Percentiles rank a stretch among this genome's conserved stretches.
phyloP scores from a whole-genome alignment of 352 stramenopile species.

The Globisporangium echinulatum region DNA sequence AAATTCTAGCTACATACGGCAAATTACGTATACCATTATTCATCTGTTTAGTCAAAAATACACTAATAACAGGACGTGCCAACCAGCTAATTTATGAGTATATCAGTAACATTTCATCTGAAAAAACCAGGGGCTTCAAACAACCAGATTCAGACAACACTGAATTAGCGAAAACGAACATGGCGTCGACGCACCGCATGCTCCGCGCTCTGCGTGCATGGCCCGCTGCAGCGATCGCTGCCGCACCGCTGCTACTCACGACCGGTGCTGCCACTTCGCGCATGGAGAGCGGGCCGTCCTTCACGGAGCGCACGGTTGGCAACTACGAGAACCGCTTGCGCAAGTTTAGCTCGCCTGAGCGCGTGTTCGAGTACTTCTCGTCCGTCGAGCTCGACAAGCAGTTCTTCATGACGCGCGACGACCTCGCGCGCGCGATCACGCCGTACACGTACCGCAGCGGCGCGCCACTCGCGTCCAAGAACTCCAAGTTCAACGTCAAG shows the following conservation, averaged over 20 bases:
- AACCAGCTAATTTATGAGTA: too few relatives aligned
- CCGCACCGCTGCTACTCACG: constrained; percentile 6
- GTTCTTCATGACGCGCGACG: constrained; percentile 77
- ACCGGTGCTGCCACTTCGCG: constrained; percentile 1
- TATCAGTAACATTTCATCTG: too few relatives aligned
- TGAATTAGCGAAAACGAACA: background rate
- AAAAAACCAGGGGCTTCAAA: too few relatives aligned
- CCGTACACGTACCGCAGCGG: constrained; percentile 77
- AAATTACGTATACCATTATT: too few relatives aligned
- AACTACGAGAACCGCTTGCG: constrained; percentile 88
- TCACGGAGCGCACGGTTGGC: constrained; percentile 74
- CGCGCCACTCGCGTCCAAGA: constrained; percentile 68
- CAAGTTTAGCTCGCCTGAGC: constrained; percentile 78
- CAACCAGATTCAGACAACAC: too few relatives aligned
- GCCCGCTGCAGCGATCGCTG: constrained; percentile 16
- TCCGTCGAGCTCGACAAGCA: constrained; percentile 77
- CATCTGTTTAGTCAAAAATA: too few relatives aligned
- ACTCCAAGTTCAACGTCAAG: constrained; percentile 78
- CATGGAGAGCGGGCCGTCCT: constrained; percentile 39
- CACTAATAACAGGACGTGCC: too few relatives aligned
- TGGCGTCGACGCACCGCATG: constrained; percentile 1
- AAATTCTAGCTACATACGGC: too few relatives aligned
- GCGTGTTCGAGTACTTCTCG: constrained; percentile 89
- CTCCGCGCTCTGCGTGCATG: constrained; percentile 9
- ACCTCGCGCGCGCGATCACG: constrained; percentile 78